Percentiles rank a stretch among this genome's conserved stretches.
phyloP scores from a whole-genome alignment of 768 basidiomycete species.

The Amyloporia xantha region DNA sequence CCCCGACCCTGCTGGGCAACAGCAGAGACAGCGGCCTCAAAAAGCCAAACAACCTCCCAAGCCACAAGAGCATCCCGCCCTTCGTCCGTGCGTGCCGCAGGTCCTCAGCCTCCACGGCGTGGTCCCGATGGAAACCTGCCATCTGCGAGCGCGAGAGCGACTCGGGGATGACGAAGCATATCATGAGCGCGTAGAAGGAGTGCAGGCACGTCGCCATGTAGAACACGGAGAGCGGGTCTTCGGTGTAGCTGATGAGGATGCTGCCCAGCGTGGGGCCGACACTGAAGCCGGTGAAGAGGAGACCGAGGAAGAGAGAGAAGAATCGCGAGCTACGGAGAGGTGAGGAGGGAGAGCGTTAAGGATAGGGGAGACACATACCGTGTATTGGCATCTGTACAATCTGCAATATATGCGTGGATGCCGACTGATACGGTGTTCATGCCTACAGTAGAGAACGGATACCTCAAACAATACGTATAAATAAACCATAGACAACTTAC shows the following conservation, averaged over 20 bases:
- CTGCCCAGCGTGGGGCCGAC: constrained; percentile 72
- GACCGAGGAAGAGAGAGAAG: constrained; percentile 61
- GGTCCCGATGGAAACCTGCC: constrained; percentile 31
- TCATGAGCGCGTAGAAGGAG: constrained; percentile 38
- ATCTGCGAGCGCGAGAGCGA: constrained; percentile 54
- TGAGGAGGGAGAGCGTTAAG: neutral
- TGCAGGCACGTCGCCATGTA: constrained; percentile 54
- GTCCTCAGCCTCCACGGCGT: constrained; percentile 29
- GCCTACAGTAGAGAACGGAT: neutral
- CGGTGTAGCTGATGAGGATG: constrained; percentile 52
- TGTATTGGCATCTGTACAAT: constrained; percentile 48
- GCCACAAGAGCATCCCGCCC: constrained; percentile 20
- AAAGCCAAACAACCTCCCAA: constrained; percentile 51
- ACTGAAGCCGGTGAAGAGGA: constrained; percentile 66
- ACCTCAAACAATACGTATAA: too few relatives aligned
- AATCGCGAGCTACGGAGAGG: constrained; percentile 44
- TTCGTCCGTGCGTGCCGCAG: constrained; percentile 15
- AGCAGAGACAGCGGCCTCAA: constrained; percentile 60
- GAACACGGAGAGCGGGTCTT: constrained; percentile 60
- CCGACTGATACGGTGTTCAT: constrained; percentile 31
- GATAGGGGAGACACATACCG: constrained; percentile 32
- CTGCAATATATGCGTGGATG: constrained; percentile 62
- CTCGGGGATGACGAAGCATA: constrained; percentile 68
- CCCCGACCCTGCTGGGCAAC: neutral
- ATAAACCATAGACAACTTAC: constrained; percentile 30